Percentiles rank a stretch among this genome's conserved stretches.
Evolutionary conservation across 768 basidiomycete species (phyloP).

Genomic region (Strobilomyces echinocephalus): DNA sequence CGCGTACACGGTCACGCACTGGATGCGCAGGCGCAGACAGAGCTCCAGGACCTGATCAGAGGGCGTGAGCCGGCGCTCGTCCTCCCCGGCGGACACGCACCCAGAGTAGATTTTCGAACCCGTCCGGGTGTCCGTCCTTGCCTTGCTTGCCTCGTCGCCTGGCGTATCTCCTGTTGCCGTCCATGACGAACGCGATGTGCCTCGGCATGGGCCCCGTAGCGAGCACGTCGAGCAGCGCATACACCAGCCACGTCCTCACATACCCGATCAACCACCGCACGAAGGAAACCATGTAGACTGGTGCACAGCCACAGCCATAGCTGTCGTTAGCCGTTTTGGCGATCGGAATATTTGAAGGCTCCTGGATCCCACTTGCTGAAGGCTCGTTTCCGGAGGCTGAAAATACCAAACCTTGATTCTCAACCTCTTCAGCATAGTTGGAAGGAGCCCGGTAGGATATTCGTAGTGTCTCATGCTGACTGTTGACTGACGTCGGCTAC

Average conservation of each 20-base stretch:
- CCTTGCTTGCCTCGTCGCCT: slow-evolving; percentile 60
- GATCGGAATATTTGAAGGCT: too few relatives aligned
- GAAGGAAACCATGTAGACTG: slow-evolving; percentile 4
- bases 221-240: slow-evolving; percentile 60
- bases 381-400: too few relatives aligned
- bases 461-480: too few relatives aligned
- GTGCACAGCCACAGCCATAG: slow-evolving; percentile 28
- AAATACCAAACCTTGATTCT: too few relatives aligned
- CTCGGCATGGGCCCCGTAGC: slow-evolving; percentile 79
- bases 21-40: slow-evolving; percentile 73
- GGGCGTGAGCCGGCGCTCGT: neutral
- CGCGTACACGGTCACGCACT: slow-evolving; percentile 91
- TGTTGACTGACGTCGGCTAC: too few relatives aligned
- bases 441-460: too few relatives aligned
- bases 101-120: slow-evolving; percentile 72
- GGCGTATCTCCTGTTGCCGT: slow-evolving; percentile 92
- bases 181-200: slow-evolving; percentile 96
- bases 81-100: slow-evolving; percentile 43
- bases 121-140: slow-evolving; percentile 76
- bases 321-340: neutral
- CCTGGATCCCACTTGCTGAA: too few relatives aligned
- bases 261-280: slow-evolving; percentile 10
- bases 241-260: slow-evolving; percentile 24
- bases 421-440: too few relatives aligned
- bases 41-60: slow-evolving; percentile 72